phyloP scores from a whole-genome alignment of 1,284 basidiomycete genomes.

The Meira nashicola region DNA sequence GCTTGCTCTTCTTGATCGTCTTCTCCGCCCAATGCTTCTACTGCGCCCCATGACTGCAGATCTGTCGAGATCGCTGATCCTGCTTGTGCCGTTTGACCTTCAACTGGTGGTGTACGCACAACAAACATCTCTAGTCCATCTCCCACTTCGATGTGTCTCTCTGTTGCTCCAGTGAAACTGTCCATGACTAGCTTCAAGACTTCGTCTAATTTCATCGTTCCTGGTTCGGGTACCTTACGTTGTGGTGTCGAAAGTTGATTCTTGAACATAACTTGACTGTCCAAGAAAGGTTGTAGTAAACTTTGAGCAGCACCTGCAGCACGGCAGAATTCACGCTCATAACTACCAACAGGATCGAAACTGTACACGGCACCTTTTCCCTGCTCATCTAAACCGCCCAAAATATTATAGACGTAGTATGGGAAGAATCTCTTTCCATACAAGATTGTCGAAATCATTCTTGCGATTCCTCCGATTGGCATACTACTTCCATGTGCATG shows the following conservation, averaged over 20 bases:
- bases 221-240: conserved; percentile 37
- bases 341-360: conserved; percentile 51
- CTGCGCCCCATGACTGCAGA: conserved; percentile 30
- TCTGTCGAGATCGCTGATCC: conserved; percentile 25
- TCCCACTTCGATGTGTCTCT: conserved; percentile 52
- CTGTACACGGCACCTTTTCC: conserved; percentile 50
- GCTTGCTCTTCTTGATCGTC: conserved; percentile 41
- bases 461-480: conserved; percentile 48
- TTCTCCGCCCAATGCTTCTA: conserved; percentile 47
- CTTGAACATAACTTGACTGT: conserved; percentile 52
- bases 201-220: conserved; percentile 37
- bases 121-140: conserved; percentile 51
- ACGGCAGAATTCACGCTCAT: conserved; percentile 49
- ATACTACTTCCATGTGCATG: conserved; percentile 48
- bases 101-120: conserved; percentile 21
- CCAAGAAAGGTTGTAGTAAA: conserved; percentile 50
- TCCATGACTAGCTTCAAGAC: conserved; percentile 48
- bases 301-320: conserved; percentile 50
- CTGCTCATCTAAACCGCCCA: conserved; percentile 51
- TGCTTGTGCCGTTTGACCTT: not conserved
- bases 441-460: conserved; percentile 50
- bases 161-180: conserved; percentile 49
- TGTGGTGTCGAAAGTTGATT: conserved; percentile 45
- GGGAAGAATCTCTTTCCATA: conserved; percentile 53
- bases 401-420: conserved; percentile 53